phyloP scores from a whole-genome alignment of 768 basidiomycete species.

The Agrocybe praecox region DNA sequence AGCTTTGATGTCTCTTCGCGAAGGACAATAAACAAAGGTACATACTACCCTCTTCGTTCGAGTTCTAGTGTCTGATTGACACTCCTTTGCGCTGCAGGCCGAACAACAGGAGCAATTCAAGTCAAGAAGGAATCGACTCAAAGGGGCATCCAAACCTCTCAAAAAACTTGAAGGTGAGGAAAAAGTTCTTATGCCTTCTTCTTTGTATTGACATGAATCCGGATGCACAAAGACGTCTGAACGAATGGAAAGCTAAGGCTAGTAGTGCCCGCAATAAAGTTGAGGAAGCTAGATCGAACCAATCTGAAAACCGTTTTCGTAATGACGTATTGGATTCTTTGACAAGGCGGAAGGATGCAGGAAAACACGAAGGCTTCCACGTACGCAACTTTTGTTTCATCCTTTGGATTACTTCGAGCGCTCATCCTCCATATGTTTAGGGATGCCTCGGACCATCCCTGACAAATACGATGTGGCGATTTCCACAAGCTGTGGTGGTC shows the following conservation, averaged over 20 bases:
- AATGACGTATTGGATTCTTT: slow-evolving; percentile 85
- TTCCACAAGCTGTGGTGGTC: slow-evolving; percentile 84
- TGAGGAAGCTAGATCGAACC: slow-evolving; percentile 87
- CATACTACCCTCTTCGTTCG: not conserved
- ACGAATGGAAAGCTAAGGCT: slow-evolving; percentile 53
- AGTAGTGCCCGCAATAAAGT: slow-evolving; percentile 70
- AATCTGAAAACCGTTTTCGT: slow-evolving; percentile 83
- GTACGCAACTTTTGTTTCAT: slow-evolving; percentile 48
- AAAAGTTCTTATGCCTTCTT: not conserved
- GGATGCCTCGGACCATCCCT: slow-evolving; percentile 95
- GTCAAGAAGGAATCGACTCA: slow-evolving; percentile 40
- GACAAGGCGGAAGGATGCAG: slow-evolving; percentile 73
- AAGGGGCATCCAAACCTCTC: slow-evolving; percentile 47
- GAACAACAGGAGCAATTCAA: slow-evolving; percentile 49
- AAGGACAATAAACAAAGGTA: slow-evolving; percentile 63
- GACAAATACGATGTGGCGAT: slow-evolving; percentile 97
- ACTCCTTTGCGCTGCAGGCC: slow-evolving; percentile 29
- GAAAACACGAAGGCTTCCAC: slow-evolving; percentile 91
- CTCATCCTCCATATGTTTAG: slow-evolving; percentile 39
- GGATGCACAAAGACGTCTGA: slow-evolving; percentile 39
- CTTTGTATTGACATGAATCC: slow-evolving; percentile 14
- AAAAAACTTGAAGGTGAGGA: slow-evolving; percentile 56
- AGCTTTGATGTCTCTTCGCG: slow-evolving; percentile 34
- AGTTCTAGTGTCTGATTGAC: not conserved
- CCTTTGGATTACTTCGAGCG: not conserved